Conservation (phyloP, 2,329 filamentous ascomycete species). For the Cercospora janseana region DNA sequence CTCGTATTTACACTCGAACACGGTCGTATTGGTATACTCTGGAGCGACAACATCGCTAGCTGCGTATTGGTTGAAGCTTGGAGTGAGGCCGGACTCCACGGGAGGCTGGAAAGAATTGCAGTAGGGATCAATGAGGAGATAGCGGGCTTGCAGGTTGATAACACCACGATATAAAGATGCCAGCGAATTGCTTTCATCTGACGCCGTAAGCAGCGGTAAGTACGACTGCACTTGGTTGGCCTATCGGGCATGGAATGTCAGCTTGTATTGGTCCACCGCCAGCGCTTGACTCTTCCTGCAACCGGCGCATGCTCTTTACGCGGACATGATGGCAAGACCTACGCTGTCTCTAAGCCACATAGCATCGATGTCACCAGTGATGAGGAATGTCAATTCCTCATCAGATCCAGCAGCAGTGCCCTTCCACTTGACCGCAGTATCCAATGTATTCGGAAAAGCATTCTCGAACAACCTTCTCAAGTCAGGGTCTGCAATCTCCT, state of each 20-base stretch:
- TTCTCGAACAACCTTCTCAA: constrained; percentile 70
- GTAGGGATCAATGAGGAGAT: constrained; percentile 60
- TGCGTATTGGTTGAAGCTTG: constrained; percentile 41
- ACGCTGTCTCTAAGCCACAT: constrained; percentile 57
- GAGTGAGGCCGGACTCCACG: constrained; percentile 45
- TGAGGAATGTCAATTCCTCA: constrained; percentile 63
- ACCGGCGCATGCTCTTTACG: too few species aligned
- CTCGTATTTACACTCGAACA: constrained; percentile 57
- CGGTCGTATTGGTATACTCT: constrained; percentile 43
- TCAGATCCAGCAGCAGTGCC: constrained; percentile 50
- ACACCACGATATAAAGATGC: constrained; percentile 67
- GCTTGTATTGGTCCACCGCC: too few species aligned
- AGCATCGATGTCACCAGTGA: constrained; percentile 58
- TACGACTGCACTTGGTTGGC: constrained; percentile 73
- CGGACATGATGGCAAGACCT: too few species aligned
- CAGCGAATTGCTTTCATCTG: constrained; percentile 56
- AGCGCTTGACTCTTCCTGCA: too few species aligned
- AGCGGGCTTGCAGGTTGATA: constrained; percentile 69
- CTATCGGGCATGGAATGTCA: too few species aligned
- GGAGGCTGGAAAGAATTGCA: constrained; percentile 56
- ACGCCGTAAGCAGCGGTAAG: constrained; percentile 58
- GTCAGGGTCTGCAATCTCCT: constrained; percentile 53
- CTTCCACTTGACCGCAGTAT: constrained; percentile 69
- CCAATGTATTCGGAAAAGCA: constrained; percentile 70
- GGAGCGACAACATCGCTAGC: constrained; percentile 46